Base-by-base conservation (phyloP, 148 eudicot species). In the Amaranthus palmeri region DNA sequence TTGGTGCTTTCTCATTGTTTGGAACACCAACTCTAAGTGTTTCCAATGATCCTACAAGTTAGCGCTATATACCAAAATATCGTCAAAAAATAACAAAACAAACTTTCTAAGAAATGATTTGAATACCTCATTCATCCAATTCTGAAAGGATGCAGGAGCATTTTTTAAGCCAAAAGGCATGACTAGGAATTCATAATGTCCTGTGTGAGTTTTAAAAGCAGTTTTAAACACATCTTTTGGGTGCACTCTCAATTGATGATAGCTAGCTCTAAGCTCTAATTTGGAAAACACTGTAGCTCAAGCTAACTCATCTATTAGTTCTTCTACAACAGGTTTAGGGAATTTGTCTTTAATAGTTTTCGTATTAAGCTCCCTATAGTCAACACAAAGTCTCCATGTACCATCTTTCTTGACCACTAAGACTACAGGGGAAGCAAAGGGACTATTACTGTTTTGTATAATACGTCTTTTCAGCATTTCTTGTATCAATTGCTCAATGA, bases 241-340 rank as follows among this genome's bases (percentile, higher is more conserved):
- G 36, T 25, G 0, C 36, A 25, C 36, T 25, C 36, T 25, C 36
- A 25, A 25, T 42, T 72, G 68, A 43, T 72, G 69, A 9, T 72
- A 72, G 1, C 76, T 68, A 7, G 49, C 11, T 5, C 61, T 52
- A 2, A 73, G 7, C 6, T 64, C 76, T 13, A 64, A 3, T 45
- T 73, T 73, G 42, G 44, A 44, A 9, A 63, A 73, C 4, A 73
- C 5, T 6, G 6, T 25, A 3, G 76, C 44, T 3, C 76, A 52
- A 40, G 36, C 49, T 11, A 73, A 10, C 13, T 73, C 76, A 62
- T 73, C 60, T 3, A 63, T 41, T 10, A 61, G 8, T 46, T 64
- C 68, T 0, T 44, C 53, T 4, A 53, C 56, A 11, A 64, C 64
- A 60, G 0, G 36, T 0, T 0, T 25, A 25, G 0, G 36, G 36